phyloP scores from a whole-genome alignment of 139 green algal species.

The Haematococcus lacustris region DNA sequence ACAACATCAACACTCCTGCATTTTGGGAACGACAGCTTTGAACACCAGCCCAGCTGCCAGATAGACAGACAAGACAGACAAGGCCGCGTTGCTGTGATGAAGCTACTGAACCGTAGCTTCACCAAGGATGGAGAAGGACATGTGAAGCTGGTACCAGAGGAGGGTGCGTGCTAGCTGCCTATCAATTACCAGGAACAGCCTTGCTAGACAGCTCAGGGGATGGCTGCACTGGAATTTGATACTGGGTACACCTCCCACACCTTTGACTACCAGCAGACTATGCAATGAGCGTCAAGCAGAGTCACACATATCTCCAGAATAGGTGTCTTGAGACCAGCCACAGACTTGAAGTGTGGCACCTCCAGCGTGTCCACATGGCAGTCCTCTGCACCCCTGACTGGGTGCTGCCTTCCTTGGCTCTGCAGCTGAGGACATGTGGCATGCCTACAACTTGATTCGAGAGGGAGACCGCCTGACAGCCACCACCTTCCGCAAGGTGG shows the following conservation, averaged over 20 bases:
- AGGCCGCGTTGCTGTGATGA: conserved; percentile 62
- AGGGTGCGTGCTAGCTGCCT: conserved; percentile 39
- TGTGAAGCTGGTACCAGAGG: conserved; percentile 74
- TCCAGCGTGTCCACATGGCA: neutral
- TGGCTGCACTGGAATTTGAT: neutral
- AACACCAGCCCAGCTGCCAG: too few relatives aligned
- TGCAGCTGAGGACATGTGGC: conserved; percentile 90
- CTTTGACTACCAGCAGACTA: neutral
- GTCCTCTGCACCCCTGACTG: neutral
- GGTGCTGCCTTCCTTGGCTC: neutral
- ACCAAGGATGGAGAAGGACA: conserved; percentile 47
- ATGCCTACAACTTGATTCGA: conserved; percentile 79
- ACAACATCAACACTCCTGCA: too few relatives aligned
- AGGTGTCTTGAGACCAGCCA: neutral
- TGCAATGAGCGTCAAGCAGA: neutral
- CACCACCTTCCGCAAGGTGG: conserved; percentile 66
- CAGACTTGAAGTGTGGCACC: neutral
- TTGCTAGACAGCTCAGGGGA: neutral
- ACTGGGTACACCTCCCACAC: neutral
- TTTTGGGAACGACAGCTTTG: too few relatives aligned
- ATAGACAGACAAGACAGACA: too few relatives aligned
- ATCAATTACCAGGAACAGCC: neutral
- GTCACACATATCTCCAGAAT: neutral
- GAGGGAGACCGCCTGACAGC: conserved; percentile 68
- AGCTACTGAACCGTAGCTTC: conserved; percentile 54